A percentile compares a stretch with the other conserved stretches of the same genome.
phyloP scores from a whole-genome alignment of 2,329 filamentous ascomycete species.

The Fusarium algeriense region DNA sequence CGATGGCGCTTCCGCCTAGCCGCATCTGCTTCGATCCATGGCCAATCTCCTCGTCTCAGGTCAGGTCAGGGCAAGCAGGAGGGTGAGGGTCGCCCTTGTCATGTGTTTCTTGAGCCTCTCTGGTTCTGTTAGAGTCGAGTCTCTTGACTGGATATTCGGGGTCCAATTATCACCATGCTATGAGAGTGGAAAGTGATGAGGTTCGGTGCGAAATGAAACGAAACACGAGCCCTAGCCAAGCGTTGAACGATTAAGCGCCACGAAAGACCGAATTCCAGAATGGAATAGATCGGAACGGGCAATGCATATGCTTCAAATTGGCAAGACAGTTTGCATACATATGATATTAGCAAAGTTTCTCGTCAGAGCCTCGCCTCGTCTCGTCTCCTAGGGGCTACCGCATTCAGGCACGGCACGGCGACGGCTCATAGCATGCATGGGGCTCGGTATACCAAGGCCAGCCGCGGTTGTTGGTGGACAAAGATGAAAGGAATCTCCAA shows the following conservation, averaged over 20 bases:
- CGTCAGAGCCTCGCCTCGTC: constrained; percentile 13
- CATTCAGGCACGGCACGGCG: constrained; percentile 7
- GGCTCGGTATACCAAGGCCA: constrained; percentile 44
- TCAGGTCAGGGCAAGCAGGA: constrained; percentile 19
- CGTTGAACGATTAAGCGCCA: constrained; percentile 14
- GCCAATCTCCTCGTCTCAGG: constrained; percentile 46
- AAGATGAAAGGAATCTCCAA: constrained; percentile 21
- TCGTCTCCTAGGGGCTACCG: not conserved
- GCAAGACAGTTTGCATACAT: constrained; percentile 24
- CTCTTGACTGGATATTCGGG: constrained; percentile 4
- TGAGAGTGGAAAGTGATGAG: constrained; percentile 1
- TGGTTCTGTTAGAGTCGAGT: not conserved
- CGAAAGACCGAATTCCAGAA: constrained; percentile 8
- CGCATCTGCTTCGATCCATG: constrained; percentile 42
- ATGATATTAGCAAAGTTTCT: constrained; percentile 17
- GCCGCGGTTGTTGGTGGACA: constrained; percentile 35
- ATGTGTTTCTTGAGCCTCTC: constrained; percentile 23
- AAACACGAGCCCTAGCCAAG: constrained; percentile 17
- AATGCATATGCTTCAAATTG: constrained; percentile 33
- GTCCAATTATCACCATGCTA: constrained; percentile 22
- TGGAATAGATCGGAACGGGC: constrained; percentile 20
- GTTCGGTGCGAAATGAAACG: constrained; percentile 28
- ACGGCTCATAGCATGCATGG: not conserved
- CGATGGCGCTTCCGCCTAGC: constrained; percentile 44
- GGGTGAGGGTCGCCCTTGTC: constrained; percentile 33